Conservation (phyloP, 441 rosid species). For the Cnidoscolus chayamansa region DNA sequence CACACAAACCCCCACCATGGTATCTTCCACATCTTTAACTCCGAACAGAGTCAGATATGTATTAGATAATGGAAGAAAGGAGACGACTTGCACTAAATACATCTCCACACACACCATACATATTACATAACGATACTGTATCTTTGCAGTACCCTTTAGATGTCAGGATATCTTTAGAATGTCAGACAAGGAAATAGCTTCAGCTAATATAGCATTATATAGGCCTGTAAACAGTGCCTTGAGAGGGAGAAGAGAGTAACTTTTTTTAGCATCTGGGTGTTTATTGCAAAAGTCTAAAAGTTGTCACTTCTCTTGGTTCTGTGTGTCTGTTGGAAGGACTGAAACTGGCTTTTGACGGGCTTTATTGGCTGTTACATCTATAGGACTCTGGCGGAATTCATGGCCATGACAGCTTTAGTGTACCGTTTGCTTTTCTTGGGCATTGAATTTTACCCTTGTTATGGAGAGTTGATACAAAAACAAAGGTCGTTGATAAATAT, state of each 20-base stretch:
- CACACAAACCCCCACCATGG: conserved; percentile 29
- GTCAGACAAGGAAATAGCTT: conserved; percentile 24
- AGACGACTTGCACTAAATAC: conserved; percentile 19
- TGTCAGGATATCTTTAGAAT: conserved; percentile 26
- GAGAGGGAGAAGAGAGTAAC: background rate
- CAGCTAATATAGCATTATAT: conserved; percentile 22
- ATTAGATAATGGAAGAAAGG: conserved; percentile 12
- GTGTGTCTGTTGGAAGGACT: conserved; percentile 21
- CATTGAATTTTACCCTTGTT: conserved; percentile 31
- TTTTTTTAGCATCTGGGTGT: conserved; percentile 26
- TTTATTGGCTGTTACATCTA: conserved; percentile 29
- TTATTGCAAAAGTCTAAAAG: conserved; percentile 30
- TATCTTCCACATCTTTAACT: conserved; percentile 17
- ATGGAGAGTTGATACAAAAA: conserved; percentile 41
- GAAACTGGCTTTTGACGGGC: conserved; percentile 36
- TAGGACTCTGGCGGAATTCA: conserved; percentile 33
- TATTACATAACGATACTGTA: background rate
- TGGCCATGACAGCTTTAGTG: conserved; percentile 42
- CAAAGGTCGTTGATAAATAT: conserved; percentile 30
- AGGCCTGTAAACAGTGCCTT: conserved; percentile 34
- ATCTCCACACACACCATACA: background rate
- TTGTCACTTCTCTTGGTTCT: conserved; percentile 24
- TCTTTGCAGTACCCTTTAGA: conserved; percentile 20
- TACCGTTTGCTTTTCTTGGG: conserved; percentile 34
- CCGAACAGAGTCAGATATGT: conserved; percentile 29